Evolutionary conservation across 2,329 filamentous ascomycete genomes (phyloP), one percentile per base, ranked within the genome.

Genomic region (Metarhizium humberi): DNA sequence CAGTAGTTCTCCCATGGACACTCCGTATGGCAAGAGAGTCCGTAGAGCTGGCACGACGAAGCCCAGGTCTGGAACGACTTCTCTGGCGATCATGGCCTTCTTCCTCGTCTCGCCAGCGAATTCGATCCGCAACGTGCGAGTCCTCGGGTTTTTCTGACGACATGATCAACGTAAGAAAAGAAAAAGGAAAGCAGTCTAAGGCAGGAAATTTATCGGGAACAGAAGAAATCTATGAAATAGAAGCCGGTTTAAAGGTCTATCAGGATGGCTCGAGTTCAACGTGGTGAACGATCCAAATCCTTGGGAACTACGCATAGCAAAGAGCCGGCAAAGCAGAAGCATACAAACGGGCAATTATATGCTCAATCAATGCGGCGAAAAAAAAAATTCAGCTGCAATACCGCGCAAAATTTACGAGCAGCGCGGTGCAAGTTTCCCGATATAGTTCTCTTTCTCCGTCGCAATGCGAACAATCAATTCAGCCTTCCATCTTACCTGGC

Each of bases 21-120:
- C 71, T 72, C 53, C 67, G 70, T 56, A 75, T 74, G 46, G 71
- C 73, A 61, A 76, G 65, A 1, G 73, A 75, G 45, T 72, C 67
- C 29, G 53, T 64, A 1, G 72, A 74, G 53, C 56, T 59, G 48
- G 53, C 38, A 14, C 63, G 59, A n/a, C 56, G 59, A 40, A 62
- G 52, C 3, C 58, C 45, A 18, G 56, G 38, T 29, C 52, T 55
- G 20, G 58, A 51, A 36, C 58, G 59, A 52, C 57, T 65, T 32
- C 58, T 51, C 40, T 62, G 61, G 30, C 58, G 61, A 4, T 50
- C 52, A 13, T 54, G 60, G 30, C 58, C 64, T 29, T 66, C 63
- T 58, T 73, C 71, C 53, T 70, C 70, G 43, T 72, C 71, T 14
- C 66, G 58, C 71, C 71, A 73, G 56, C 66, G 71, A 45, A 74